phyloP scores from a whole-genome alignment of 345 rosid genomes.

The Salix purpurea region DNA sequence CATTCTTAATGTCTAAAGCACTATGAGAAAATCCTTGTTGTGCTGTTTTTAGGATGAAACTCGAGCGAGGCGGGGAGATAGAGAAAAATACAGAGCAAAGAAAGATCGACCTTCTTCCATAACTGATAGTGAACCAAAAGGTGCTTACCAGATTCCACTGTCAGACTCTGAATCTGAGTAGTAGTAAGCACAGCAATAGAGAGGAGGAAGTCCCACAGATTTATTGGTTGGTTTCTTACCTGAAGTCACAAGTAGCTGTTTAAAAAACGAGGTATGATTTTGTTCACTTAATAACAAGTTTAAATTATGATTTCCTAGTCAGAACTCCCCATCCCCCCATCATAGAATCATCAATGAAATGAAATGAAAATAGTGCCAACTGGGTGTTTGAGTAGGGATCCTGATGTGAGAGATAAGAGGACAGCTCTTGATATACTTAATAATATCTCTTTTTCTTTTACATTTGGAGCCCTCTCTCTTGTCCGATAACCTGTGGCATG shows the following conservation, averaged over 20 bases:
- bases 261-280: neutral
- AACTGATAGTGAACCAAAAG: conserved; percentile 64
- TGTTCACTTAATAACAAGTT: neutral
- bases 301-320: neutral
- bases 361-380: too few relatives aligned
- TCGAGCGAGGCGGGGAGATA: conserved; percentile 26
- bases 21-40: neutral
- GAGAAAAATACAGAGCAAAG: conserved; percentile 25
- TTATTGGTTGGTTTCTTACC: too few relatives aligned
- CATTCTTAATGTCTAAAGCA: neutral
- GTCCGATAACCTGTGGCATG: too few relatives aligned
- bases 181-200: conserved; percentile 15
- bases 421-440: too few relatives aligned
- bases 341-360: neutral
- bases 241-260: neutral
- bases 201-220: too few relatives aligned
- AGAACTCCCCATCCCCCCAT: neutral
- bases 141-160: conserved; percentile 60
- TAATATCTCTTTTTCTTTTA: too few relatives aligned
- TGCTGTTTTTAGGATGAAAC: conserved; percentile 46
- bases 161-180: conserved; percentile 68
- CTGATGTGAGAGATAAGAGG: too few relatives aligned
- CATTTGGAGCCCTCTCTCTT: too few relatives aligned
- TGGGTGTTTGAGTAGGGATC: too few relatives aligned
- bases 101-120: conserved; percentile 53